Base-by-base conservation (phyloP, 108 stramenopile genomes). In the Cyclotella cryptica region DNA sequence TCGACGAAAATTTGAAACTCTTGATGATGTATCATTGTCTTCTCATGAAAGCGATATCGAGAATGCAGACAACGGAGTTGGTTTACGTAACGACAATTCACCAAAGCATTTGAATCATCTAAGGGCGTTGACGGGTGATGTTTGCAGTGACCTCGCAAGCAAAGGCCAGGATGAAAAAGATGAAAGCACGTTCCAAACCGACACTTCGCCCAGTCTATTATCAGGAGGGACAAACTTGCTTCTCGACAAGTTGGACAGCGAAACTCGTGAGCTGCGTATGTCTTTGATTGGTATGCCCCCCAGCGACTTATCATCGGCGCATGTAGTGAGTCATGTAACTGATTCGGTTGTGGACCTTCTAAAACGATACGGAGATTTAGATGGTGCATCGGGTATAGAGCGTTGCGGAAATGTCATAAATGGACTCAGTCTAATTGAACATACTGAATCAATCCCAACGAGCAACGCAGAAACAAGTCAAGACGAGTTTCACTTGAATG, bases 371-470 rank as follows among this genome's bases (percentile, higher is more conserved):
- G 72, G 79, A 17, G 72, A 80, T 13, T 27, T 80, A 67, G 60
- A 69, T 46, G 79, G 79, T 19, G 59, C 79, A 41, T 21, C 67
- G 22, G 79, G 79, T 22, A 74, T 80, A 24, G 35, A n/a, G 41
- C 72, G 68, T 0, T 80, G 79, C 29, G 79, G 79, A 69, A 61
- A 80, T 63, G 42, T 74, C 19, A 62, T 80, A 15, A 49, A 51
- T 44, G 61, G 68, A 1, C 72, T 59, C 9, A 52, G 22, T 21
- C 18, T 39, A 10, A 15, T 45, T 17, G 42, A 54, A 11, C 24
- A 67, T 17, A 52, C 11, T 7, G 17, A 29, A 14, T 24, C 59
- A 19, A 45, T 14, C 47, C 29, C 6, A 57, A 54, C 30, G 61
- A 67, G n/a, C 59, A 29, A 21, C 27, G 55, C 30, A 24, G 10